Conservation (phyloP, 495 filamentous ascomycete genomes). For the Chlorociboria aeruginascens region DNA sequence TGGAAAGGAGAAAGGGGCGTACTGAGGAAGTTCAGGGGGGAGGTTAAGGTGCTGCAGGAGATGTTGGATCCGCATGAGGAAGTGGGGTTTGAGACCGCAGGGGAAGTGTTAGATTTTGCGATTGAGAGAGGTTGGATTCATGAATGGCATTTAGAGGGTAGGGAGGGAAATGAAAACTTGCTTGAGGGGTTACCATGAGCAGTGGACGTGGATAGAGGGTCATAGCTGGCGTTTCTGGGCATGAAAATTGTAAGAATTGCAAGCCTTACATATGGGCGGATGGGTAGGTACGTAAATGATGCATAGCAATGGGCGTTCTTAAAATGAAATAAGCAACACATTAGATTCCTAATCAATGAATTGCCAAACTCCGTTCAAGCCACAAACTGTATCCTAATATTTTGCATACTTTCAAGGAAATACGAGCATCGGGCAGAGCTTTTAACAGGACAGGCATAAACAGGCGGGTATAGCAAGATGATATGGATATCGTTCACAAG, state of each 20-base stretch:
- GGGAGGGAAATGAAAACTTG: too few relatives aligned
- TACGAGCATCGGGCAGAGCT: too few relatives aligned
- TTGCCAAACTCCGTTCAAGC: background rate
- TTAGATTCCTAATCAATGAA: background rate
- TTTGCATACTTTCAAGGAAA: too few relatives aligned
- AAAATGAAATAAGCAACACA: background rate
- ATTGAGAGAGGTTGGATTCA: too few relatives aligned
- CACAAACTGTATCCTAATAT: background rate
- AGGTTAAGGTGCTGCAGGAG: constrained; percentile 30
- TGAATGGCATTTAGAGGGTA: too few relatives aligned
- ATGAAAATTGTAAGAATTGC: background rate
- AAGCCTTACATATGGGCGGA: too few relatives aligned
- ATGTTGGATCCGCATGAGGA: constrained; percentile 28
- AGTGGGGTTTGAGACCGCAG: background rate
- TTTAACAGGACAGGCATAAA: too few relatives aligned
- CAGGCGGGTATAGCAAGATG: too few relatives aligned
- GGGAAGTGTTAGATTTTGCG: too few relatives aligned
- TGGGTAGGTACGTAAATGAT: background rate
- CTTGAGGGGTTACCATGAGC: background rate
- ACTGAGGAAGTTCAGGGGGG: constrained; percentile 7
- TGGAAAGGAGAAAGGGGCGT: background rate
- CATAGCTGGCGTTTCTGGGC: background rate
- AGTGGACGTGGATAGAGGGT: background rate
- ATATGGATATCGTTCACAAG: too few relatives aligned
- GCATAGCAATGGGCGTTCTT: background rate